These are phyloP conservation scores for Lipomyces spencermartinsiae DNA, from an alignment of 805 yeast genomes.

Conservation along the genomic window DNA sequence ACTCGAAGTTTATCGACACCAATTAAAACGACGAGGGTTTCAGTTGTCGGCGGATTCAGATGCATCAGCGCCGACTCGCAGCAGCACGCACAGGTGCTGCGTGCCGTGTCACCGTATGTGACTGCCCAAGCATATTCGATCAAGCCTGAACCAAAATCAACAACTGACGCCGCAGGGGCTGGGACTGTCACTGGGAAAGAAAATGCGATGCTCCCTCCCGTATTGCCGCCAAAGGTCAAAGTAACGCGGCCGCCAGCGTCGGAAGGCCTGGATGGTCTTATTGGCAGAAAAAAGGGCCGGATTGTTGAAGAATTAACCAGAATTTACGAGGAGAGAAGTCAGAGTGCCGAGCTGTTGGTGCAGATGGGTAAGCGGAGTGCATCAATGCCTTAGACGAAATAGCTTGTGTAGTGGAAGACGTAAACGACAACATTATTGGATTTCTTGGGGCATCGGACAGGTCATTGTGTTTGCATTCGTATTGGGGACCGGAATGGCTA, in stretches of 20 bases:
- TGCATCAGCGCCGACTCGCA: constrained; percentile 32
- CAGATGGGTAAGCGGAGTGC: constrained; percentile 22
- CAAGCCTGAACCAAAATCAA: not conserved
- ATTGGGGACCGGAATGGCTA: not conserved
- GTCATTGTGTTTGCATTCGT: constrained; percentile 1
- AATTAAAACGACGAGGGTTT: constrained; percentile 13
- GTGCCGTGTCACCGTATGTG: constrained; percentile 35
- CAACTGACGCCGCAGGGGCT: not conserved
- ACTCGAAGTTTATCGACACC: constrained; percentile 17
- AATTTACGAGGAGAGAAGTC: constrained; percentile 39
- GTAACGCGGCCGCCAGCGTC: not conserved
- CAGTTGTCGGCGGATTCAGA: constrained; percentile 36
- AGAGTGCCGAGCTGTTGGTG: constrained; percentile 35
- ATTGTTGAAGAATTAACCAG: constrained; percentile 36
- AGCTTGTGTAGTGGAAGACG: not conserved
- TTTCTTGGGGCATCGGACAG: not conserved
- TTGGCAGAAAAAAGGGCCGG: constrained; percentile 32
- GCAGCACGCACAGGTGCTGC: constrained; percentile 28
- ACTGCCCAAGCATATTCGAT: constrained; percentile 11
- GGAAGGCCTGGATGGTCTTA: not conserved
- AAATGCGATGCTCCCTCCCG: constrained; percentile 21
- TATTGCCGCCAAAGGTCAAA: constrained; percentile 18
- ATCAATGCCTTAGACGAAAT: not conserved
- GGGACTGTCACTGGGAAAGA: constrained; percentile 15
- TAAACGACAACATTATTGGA: not conserved